Conservation (phyloP, 768 basidiomycete species). For the Tulasnella sp. region DNA sequence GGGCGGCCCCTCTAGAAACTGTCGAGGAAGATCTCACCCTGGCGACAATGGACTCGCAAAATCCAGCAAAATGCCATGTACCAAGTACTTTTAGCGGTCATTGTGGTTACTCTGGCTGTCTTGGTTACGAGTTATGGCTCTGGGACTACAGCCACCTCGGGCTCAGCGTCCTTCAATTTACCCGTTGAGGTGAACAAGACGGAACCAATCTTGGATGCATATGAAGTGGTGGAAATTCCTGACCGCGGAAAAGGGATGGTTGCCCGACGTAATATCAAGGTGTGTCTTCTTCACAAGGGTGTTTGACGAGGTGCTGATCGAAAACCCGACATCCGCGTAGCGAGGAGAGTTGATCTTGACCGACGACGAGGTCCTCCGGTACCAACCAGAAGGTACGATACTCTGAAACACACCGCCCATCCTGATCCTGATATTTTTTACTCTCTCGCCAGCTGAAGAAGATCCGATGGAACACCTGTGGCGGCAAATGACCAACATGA, state of each 20-base stretch:
- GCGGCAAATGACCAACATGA: constrained; percentile 21
- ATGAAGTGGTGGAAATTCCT: constrained; percentile 40
- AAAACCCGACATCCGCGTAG: constrained; percentile 5
- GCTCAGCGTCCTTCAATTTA: neutral
- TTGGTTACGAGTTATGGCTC: neutral
- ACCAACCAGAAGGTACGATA: neutral
- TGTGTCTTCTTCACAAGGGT: neutral
- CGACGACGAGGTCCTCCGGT: neutral
- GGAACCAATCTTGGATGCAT: neutral
- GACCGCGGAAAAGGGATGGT: constrained; percentile 51
- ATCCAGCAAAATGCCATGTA: neutral
- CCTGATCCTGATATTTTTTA: neutral
- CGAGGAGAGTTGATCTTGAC: constrained; percentile 8
- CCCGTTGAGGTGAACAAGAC: neutral
- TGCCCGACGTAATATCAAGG: constrained; percentile 46
- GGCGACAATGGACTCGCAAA: neutral
- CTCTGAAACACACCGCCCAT: neutral
- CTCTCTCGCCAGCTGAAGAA: neutral
- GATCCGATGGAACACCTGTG: constrained; percentile 11
- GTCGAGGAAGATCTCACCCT: neutral
- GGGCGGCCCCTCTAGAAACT: neutral
- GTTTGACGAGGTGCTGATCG: constrained; percentile 23
- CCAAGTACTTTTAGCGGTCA: neutral
- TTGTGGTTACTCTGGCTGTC: constrained; percentile 29
- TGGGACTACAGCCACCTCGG: neutral